These are phyloP conservation scores for Dactylonectria macrodidyma DNA, from an alignment of 2,329 filamentous ascomycete genomes.

Conservation along the genomic window DNA sequence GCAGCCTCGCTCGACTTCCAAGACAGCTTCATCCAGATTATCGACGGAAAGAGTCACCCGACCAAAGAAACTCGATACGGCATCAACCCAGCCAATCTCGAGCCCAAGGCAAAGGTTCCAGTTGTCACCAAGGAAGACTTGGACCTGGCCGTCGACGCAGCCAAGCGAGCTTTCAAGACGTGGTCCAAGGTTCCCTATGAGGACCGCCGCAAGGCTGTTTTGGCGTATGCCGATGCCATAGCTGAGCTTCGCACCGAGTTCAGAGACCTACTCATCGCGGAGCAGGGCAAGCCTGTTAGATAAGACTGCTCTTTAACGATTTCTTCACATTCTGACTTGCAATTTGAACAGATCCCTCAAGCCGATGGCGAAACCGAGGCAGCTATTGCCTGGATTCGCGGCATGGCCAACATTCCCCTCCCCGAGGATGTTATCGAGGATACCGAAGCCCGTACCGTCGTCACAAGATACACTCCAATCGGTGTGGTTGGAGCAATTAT, in stretches of 20 bases:
- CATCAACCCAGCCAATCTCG: slow-evolving; percentile 50
- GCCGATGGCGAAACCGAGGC: slow-evolving; percentile 44
- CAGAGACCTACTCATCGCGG: slow-evolving; percentile 42
- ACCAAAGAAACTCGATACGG: slow-evolving; percentile 39
- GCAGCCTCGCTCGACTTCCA: slow-evolving; percentile 26
- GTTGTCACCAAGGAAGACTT: slow-evolving; percentile 44
- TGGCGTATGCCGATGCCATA: slow-evolving; percentile 46
- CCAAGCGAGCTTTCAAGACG: slow-evolving; percentile 42
- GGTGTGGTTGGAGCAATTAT: slow-evolving; percentile 64
- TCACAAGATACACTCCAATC: slow-evolving; percentile 56
- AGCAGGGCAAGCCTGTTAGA: slow-evolving; percentile 51
- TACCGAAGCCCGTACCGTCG: slow-evolving; percentile 47
- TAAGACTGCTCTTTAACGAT: accelerated
- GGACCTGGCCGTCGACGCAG: slow-evolving; percentile 44
- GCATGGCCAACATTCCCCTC: slow-evolving; percentile 47
- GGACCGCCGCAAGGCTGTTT: slow-evolving; percentile 42
- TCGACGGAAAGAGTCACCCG: slow-evolving; percentile 37
- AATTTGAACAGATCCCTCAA: slow-evolving; percentile 31
- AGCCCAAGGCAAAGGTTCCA: slow-evolving; percentile 49
- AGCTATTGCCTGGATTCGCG: slow-evolving; percentile 47
- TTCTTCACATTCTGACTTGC: background rate
- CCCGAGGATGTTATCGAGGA: slow-evolving; percentile 58
- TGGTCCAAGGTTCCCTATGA: slow-evolving; percentile 47
- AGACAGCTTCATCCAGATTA: slow-evolving; percentile 43
- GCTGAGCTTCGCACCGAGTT: slow-evolving; percentile 41